A percentile compares a stretch with the other conserved stretches of the same genome.
These are phyloP conservation scores for Tolypocladium cylindrosporum DNA, from an alignment of 2,329 filamentous ascomycete genomes.

Conservation along the genomic window DNA sequence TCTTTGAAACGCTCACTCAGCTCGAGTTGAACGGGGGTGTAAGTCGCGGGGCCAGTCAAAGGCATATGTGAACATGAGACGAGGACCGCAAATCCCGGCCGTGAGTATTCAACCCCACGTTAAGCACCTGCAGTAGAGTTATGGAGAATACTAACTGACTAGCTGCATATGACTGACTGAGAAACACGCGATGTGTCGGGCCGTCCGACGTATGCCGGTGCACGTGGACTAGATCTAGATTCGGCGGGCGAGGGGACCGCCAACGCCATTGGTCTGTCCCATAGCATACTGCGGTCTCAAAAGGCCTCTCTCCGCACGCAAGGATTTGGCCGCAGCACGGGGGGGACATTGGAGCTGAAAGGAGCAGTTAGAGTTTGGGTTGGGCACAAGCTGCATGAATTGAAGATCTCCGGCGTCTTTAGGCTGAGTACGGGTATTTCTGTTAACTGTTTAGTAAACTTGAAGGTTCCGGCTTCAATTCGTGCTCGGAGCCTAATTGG, in stretches of 20 bases:
- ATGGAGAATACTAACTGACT: not conserved
- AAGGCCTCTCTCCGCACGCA: not conserved
- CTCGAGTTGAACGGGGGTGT: not conserved
- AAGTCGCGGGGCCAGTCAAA: not conserved
- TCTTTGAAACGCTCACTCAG: not conserved
- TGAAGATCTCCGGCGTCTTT: not conserved
- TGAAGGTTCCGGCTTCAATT: not conserved
- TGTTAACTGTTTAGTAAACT: not conserved
- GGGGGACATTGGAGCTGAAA: not conserved
- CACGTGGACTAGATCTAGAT: not conserved
- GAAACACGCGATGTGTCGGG: not conserved
- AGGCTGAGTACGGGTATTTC: not conserved
- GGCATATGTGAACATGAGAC: not conserved
- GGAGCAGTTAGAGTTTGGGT: not conserved
- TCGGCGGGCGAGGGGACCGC: not conserved
- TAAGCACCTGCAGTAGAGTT: not conserved
- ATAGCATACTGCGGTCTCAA: not conserved
- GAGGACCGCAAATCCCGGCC: not conserved
- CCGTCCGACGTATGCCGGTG: not conserved
- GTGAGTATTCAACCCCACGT: not conserved
- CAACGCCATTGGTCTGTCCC: not conserved
- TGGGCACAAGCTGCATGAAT: not conserved
- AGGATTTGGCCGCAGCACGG: not conserved
- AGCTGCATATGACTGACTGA: not conserved
- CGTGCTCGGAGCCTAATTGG: not conserved